Percentiles rank a stretch among this genome's conserved stretches.
phyloP scores from a whole-genome alignment of 129 eudicot genomes.

The Calendula officinalis region DNA sequence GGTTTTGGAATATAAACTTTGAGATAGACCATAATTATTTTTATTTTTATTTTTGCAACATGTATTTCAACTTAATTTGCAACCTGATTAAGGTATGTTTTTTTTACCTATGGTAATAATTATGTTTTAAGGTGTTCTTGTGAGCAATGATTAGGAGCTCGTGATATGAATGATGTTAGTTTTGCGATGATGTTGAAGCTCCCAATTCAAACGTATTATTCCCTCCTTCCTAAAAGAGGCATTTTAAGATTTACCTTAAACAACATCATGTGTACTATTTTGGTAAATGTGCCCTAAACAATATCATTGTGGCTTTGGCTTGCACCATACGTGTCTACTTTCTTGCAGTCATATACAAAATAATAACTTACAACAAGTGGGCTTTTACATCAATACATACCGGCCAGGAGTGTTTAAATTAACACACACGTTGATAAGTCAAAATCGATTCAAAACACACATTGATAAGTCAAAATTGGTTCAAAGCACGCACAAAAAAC shows the following conservation, averaged over 20 bases:
- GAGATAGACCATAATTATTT: too few species aligned
- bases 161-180: conserved; percentile 30
- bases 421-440: too few species aligned
- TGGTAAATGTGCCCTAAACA: conserved; percentile 21
- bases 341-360: too few species aligned
- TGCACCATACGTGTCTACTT: conserved; percentile 30
- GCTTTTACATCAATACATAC: too few species aligned
- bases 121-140: conserved; percentile 8
- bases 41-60: too few species aligned
- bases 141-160: conserved; percentile 43
- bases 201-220: conserved; percentile 15
- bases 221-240: conserved; percentile 11
- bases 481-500: too few species aligned
- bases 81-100: too few species aligned
- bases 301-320: conserved; percentile 22
- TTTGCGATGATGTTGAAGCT: conserved; percentile 17
- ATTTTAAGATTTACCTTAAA: conserved; percentile 10
- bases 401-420: too few species aligned
- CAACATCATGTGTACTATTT: conserved; percentile 30
- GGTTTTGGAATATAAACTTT: not conserved
- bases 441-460: too few species aligned
- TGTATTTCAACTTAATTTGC: too few species aligned
- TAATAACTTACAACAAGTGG: too few species aligned
- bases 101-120: not conserved
- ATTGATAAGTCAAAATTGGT: too few species aligned